A percentile compares a stretch with the other conserved stretches of the same genome.
These are phyloP conservation scores for Pestalotiopsis sp. DNA, from an alignment of 2,329 filamentous ascomycete species.

Conservation along the genomic window DNA sequence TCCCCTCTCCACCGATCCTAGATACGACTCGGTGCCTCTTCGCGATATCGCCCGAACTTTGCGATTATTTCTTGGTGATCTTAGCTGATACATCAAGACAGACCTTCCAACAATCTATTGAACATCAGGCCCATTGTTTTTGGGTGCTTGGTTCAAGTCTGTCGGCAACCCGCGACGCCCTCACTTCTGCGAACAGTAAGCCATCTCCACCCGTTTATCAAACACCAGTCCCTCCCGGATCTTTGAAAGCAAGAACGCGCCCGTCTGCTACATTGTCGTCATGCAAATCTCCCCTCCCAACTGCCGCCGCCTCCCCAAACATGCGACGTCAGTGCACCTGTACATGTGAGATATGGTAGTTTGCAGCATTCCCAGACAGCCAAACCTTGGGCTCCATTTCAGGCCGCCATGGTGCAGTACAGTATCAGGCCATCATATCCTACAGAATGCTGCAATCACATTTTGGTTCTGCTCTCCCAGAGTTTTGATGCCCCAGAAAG, in stretches of 20 bases:
- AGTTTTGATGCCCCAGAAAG: neutral
- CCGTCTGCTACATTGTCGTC: neutral
- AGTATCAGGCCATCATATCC: neutral
- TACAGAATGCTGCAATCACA: neutral
- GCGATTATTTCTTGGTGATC: conserved; percentile 14
- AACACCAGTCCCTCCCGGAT: neutral
- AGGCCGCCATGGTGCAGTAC: neutral
- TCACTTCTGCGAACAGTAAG: conserved; percentile 11
- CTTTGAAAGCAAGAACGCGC: neutral
- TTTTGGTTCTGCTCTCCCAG: neutral
- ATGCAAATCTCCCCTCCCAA: neutral
- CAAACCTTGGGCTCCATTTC: neutral
- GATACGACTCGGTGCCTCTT: neutral
- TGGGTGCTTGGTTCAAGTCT: neutral
- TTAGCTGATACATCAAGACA: conserved; percentile 16
- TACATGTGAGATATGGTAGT: neutral
- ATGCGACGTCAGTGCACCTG: neutral
- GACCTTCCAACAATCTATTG: neutral
- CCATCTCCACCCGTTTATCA: neutral
- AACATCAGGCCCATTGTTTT: neutral
- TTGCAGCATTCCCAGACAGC: neutral
- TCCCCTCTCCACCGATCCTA: neutral
- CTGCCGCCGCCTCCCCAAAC: neutral
- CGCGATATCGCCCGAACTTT: neutral
- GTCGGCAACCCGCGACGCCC: neutral